Evolutionary conservation across 768 basidiomycete genomes (phyloP).

Genomic region (Serendipita indica): DNA sequence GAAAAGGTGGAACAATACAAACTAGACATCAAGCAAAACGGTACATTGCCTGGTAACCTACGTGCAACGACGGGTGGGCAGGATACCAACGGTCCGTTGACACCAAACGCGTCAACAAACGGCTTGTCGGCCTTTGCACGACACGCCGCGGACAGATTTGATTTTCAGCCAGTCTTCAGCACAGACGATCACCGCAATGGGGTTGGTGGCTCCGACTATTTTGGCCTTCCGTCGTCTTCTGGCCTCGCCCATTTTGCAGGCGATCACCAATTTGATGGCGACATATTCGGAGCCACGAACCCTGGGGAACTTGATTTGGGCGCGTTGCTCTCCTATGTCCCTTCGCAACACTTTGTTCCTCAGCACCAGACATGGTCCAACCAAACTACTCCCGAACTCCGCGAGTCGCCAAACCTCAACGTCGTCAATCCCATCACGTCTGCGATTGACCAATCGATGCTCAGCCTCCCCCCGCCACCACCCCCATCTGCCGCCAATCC

Average conservation of each 20-base stretch:
- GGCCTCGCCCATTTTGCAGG: background rate
- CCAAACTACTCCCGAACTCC: background rate
- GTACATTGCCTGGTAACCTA: constrained; percentile 23
- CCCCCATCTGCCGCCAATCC: background rate
- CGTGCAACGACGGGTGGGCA: background rate
- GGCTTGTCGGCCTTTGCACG: background rate
- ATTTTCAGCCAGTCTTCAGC: background rate
- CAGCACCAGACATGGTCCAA: background rate
- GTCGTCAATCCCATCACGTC: background rate
- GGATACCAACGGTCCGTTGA: background rate
- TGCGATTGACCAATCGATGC: background rate
- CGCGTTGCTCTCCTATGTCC: background rate
- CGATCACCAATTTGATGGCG: no score
- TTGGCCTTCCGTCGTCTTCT: background rate
- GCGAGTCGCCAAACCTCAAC: background rate
- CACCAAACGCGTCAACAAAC: background rate
- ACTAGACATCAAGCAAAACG: constrained; percentile 67
- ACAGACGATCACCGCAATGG: background rate
- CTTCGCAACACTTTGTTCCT: background rate
- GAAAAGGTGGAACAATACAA: constrained; percentile 69
- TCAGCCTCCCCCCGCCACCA: background rate
- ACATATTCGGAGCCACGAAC: no score
- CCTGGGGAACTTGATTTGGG: background rate
- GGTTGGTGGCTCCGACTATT: background rate
- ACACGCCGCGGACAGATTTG: constrained; percentile 16